Evolutionary conservation across 1,284 basidiomycete genomes (phyloP).

Genomic region (Malassezia obtusa): DNA sequence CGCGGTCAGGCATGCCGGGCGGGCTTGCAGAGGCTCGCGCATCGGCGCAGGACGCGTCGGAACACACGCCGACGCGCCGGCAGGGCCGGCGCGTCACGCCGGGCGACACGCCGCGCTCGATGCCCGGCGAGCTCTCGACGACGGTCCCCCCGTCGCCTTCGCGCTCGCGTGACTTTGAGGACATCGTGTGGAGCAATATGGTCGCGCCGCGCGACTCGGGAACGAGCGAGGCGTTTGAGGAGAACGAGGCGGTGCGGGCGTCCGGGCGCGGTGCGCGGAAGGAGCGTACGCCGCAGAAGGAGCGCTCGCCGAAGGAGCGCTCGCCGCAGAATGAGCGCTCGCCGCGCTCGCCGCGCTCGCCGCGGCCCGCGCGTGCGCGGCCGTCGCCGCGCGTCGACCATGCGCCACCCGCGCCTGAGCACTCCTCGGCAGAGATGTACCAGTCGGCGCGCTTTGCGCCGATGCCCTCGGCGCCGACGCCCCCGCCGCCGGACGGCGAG

Average conservation of each 20-base stretch:
- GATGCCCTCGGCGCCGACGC: conserved; percentile 25
- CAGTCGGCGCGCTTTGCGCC: background rate
- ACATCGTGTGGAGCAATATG: background rate
- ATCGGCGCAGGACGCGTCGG: background rate
- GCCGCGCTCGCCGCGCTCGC: background rate
- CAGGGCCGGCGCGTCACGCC: background rate
- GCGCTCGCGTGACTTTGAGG: background rate
- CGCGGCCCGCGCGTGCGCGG: background rate
- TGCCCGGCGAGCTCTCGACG: background rate
- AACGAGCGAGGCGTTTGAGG: background rate
- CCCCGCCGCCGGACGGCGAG: conserved; percentile 41
- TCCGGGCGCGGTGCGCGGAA: too few relatives aligned
- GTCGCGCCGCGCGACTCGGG: background rate
- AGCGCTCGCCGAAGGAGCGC: too few relatives aligned
- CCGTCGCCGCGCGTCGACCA: background rate
- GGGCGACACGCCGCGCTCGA: background rate
- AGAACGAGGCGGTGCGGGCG: too few relatives aligned
- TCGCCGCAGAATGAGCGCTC: background rate
- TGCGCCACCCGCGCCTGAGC: background rate
- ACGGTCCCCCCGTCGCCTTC: background rate
- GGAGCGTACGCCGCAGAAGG: background rate
- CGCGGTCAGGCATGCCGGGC: too few relatives aligned
- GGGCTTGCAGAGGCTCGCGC: too few relatives aligned
- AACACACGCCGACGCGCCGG: background rate
- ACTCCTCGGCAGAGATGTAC: conserved; percentile 1